A percentile compares a stretch with the other conserved stretches of the same genome.
phyloP scores from a whole-genome alignment of 202 grass and related monocot genomes.

The Carex arenaria region DNA sequence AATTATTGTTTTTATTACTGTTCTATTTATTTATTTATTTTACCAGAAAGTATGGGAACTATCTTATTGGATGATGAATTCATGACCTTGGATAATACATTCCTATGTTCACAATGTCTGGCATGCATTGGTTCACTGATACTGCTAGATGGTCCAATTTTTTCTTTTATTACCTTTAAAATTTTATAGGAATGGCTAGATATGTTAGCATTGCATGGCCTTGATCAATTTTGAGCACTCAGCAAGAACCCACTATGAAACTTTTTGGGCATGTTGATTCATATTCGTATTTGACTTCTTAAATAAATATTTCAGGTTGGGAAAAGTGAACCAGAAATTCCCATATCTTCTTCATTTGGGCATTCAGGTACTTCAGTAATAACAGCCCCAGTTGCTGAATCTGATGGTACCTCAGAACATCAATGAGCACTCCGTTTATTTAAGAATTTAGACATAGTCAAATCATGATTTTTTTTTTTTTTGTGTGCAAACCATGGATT shows the following conservation, averaged over 20 bases:
- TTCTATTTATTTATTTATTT: not conserved
- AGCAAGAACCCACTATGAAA: not conserved
- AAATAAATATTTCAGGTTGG: conserved; percentile 55
- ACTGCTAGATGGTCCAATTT: not conserved
- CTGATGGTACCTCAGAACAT: not conserved
- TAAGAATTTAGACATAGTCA: not conserved
- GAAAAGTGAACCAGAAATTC: conserved; percentile 53
- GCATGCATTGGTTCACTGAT: not conserved
- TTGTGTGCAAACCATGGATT: not conserved
- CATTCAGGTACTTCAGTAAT: conserved; percentile 49
- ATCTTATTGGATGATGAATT: not conserved
- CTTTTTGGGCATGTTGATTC: not conserved
- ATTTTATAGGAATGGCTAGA: not conserved
- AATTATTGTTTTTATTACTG: not conserved
- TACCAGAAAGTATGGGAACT: not conserved
- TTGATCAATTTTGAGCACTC: not conserved
- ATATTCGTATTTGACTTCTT: not conserved
- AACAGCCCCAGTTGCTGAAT: not conserved
- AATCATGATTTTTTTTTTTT: not conserved
- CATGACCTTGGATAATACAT: not conserved
- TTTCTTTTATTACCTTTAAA: not conserved
- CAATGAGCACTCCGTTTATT: not conserved
- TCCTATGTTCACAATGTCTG: conserved; percentile 6
- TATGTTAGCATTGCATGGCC: not conserved
- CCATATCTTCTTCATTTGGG: conserved; percentile 96